Conservation (phyloP, 768 basidiomycete genomes). For the Trametes meyenii region DNA sequence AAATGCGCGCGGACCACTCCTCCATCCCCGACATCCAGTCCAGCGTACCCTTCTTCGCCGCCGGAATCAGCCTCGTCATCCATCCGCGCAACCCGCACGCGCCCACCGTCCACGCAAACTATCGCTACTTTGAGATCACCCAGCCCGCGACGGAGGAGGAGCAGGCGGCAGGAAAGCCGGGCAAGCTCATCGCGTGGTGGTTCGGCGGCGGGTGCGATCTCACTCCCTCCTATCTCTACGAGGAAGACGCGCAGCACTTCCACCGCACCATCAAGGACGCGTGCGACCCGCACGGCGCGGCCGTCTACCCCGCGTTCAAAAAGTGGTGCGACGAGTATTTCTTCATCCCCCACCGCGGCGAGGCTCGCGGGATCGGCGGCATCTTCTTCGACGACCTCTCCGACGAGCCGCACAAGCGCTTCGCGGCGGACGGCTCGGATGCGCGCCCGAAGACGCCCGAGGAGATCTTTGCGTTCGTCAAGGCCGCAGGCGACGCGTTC, state of each 20-base stretch:
- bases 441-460: slow-evolving; percentile 58
- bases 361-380: slow-evolving; percentile 89
- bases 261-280: slow-evolving; percentile 76
- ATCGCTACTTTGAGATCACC: slow-evolving; percentile 95
- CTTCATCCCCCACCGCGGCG: slow-evolving; percentile 83
- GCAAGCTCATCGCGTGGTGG: slow-evolving; percentile 89
- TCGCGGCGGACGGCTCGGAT: slow-evolving; percentile 39
- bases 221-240: slow-evolving; percentile 91
- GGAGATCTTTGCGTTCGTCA: slow-evolving; percentile 78
- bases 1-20: slow-evolving; percentile 93
- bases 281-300: slow-evolving; percentile 70
- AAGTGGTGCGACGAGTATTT: slow-evolving; percentile 99
- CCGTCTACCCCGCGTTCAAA: slow-evolving; percentile 81
- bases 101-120: slow-evolving; percentile 95
- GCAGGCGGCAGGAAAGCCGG: slow-evolving; percentile 34
- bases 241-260: slow-evolving; percentile 86
- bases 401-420: slow-evolving; percentile 63
- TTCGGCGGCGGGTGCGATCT: slow-evolving; percentile 96
- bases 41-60: slow-evolving; percentile 89
- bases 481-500: slow-evolving; percentile 76
- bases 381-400: slow-evolving; percentile 96
- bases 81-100: slow-evolving; percentile 94
- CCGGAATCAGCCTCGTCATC: slow-evolving; percentile 89
- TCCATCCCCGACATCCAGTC: slow-evolving; percentile 63
- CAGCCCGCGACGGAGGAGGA: slow-evolving; percentile 41